phyloP scores from a whole-genome alignment of 257 asterid species.

The Solanum pimpinellifolium region DNA sequence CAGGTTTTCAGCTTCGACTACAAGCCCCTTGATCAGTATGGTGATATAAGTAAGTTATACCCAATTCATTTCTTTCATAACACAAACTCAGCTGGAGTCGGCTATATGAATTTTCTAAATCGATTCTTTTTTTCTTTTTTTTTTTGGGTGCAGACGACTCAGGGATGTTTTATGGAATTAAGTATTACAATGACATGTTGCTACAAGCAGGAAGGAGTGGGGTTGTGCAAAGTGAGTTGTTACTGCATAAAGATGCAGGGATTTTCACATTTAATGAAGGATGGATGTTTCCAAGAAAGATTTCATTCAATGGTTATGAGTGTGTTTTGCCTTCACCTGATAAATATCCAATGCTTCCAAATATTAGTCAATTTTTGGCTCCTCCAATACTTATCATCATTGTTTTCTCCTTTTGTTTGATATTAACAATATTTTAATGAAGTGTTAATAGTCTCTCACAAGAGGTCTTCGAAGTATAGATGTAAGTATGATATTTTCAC shows the following conservation, averaged over 20 bases:
- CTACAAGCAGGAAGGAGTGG: slow-evolving; percentile 54
- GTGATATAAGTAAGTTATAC: slow-evolving; percentile 38
- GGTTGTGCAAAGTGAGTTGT: slow-evolving; percentile 65
- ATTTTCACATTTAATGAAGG: slow-evolving; percentile 51
- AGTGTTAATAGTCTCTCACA: not conserved
- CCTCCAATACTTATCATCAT: not conserved
- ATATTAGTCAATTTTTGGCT: slow-evolving; percentile 6
- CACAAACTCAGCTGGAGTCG: not conserved
- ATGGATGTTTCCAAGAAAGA: slow-evolving; percentile 73
- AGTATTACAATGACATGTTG: slow-evolving; percentile 60
- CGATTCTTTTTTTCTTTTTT: not conserved
- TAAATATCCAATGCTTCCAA: slow-evolving; percentile 54
- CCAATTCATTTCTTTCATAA: not conserved
- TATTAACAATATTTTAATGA: not conserved
- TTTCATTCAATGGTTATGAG: slow-evolving; percentile 58
- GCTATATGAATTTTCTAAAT: not conserved
- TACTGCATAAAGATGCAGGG: slow-evolving; percentile 37
- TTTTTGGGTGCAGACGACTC: slow-evolving; percentile 39
- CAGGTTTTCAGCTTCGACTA: slow-evolving; percentile 81
- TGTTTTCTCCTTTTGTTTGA: slow-evolving; percentile 1
- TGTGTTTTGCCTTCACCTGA: slow-evolving; percentile 69
- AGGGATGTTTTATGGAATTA: slow-evolving; percentile 63
- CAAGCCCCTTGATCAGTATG: slow-evolving; percentile 51
- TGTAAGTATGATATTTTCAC: not conserved
- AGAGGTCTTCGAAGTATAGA: not conserved